Conservation (phyloP, 1,284 basidiomycete genomes). For the Naganishia albida region DNA sequence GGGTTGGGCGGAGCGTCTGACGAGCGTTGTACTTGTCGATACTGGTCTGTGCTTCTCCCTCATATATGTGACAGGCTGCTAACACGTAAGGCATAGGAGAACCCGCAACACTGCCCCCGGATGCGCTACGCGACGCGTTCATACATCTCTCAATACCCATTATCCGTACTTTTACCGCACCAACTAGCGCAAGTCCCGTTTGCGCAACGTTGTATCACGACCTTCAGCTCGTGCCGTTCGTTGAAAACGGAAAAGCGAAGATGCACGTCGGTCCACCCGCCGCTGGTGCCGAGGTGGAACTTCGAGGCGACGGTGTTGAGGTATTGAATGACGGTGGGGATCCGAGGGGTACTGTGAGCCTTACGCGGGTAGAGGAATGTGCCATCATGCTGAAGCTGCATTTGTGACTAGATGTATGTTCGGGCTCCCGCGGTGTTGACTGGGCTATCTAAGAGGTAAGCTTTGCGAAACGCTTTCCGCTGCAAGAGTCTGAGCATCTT, state of each 20-base stretch:
- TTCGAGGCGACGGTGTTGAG: background rate
- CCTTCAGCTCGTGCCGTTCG: constrained; percentile 5
- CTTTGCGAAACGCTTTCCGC: background rate
- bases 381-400: background rate
- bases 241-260: background rate
- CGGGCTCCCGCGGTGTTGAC: constrained; percentile 1
- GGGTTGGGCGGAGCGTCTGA: background rate
- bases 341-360: constrained; percentile 9
- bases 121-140: constrained; percentile 1
- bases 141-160: constrained; percentile 6
- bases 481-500: too few relatives aligned
- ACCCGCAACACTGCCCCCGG: background rate
- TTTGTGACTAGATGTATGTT: constrained; percentile 5
- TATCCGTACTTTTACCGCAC: background rate
- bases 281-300: constrained; percentile 1
- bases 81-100: background rate
- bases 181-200: background rate
- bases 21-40: constrained; percentile 1
- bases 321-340: background rate
- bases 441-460: background rate
- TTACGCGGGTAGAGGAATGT: background rate
- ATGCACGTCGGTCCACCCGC: constrained; percentile 24
- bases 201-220: constrained; percentile 7
- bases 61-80: background rate
- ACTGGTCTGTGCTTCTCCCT: background rate